Evolutionary conservation across 2,329 filamentous ascomycete genomes (phyloP).

Genomic region (Fusarium brachygibbosum): DNA sequence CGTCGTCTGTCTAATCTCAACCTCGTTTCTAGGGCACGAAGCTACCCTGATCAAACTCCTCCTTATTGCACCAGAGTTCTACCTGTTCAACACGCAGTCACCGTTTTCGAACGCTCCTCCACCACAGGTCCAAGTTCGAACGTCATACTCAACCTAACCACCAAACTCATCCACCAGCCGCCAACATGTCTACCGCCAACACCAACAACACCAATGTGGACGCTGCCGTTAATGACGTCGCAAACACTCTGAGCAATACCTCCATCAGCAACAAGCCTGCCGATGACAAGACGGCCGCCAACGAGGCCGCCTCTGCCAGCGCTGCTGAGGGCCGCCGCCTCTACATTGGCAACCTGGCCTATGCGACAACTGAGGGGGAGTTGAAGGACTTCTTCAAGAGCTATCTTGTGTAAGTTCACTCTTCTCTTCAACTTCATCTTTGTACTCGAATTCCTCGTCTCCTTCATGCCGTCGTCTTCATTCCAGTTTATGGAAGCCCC

Average conservation of each 20-base stretch:
- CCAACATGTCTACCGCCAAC: slow-evolving; percentile 82
- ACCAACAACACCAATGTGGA: slow-evolving; percentile 61
- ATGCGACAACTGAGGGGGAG: slow-evolving; percentile 99
- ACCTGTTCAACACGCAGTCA: slow-evolving; percentile 57
- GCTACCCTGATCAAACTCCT: slow-evolving; percentile 78
- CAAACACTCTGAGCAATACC: slow-evolving; percentile 79
- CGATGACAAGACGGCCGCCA: slow-evolving; percentile 73
- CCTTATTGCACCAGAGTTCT: slow-evolving; percentile 80
- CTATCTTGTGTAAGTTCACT: slow-evolving; percentile 91
- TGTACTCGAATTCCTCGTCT: background rate
- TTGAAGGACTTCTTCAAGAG: slow-evolving; percentile 99
- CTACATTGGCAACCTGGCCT: slow-evolving; percentile 99
- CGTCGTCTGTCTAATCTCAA: slow-evolving; percentile 60
- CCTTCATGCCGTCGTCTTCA: slow-evolving; percentile 6
- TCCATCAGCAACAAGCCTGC: slow-evolving; percentile 68
- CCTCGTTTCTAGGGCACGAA: slow-evolving; percentile 83
- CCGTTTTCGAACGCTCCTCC: slow-evolving; percentile 61
- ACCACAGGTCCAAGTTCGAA: slow-evolving; percentile 55
- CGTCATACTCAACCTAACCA: slow-evolving; percentile 63
- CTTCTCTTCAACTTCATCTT: slow-evolving; percentile 5
- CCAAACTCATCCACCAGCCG: slow-evolving; percentile 58
- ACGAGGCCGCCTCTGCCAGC: slow-evolving; percentile 94
- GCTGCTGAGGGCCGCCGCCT: slow-evolving; percentile 98
- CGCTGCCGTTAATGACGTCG: slow-evolving; percentile 81
- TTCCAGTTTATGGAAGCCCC: slow-evolving; percentile 6